phyloP scores from a whole-genome alignment of 148 eudicot species.

The Rhododendron molle region DNA sequence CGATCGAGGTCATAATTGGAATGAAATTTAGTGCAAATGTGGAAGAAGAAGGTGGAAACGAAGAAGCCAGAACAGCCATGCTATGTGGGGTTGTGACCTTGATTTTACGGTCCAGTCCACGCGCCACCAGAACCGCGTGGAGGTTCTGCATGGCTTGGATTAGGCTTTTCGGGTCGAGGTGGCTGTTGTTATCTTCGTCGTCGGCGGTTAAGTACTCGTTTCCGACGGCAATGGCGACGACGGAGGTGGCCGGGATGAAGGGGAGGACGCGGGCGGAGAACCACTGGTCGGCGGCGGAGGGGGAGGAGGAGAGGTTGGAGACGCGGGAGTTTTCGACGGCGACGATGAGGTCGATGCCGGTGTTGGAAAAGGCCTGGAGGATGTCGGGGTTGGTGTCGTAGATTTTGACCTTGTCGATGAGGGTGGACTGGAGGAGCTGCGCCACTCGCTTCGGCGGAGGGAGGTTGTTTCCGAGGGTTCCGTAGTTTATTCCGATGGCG shows the following conservation, averaged over 20 bases:
- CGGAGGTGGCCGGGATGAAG: slow-evolving; percentile 34
- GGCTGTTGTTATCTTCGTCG: not conserved
- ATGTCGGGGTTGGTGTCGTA: slow-evolving; percentile 46
- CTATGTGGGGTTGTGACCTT: slow-evolving; percentile 41
- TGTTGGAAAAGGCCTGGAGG: slow-evolving; percentile 43
- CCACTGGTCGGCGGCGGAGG: slow-evolving; percentile 30
- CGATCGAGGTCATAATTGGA: slow-evolving; percentile 32
- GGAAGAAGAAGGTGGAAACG: slow-evolving; percentile 41
- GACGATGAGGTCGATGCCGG: slow-evolving; percentile 40
- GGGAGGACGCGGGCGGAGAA: slow-evolving; percentile 27
- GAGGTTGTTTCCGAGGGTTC: slow-evolving; percentile 44
- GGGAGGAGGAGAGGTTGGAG: slow-evolving; percentile 21
- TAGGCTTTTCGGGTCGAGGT: slow-evolving; percentile 20
- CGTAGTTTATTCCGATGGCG: slow-evolving; percentile 38
- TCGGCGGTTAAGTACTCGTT: slow-evolving; percentile 33
- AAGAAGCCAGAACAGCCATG: slow-evolving; percentile 42
- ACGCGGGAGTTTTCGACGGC: slow-evolving; percentile 31
- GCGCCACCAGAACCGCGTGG: slow-evolving; percentile 22
- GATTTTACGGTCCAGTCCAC: slow-evolving; percentile 37
- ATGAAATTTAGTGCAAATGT: slow-evolving; percentile 29
- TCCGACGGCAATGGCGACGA: slow-evolving; percentile 29
- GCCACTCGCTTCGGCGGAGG: slow-evolving; percentile 34
- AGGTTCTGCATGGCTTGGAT: slow-evolving; percentile 36
- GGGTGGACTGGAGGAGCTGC: slow-evolving; percentile 37
- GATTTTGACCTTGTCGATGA: slow-evolving; percentile 37